Base-by-base conservation (phyloP, 202 grass and related monocot genomes). In the Bolboschoenoplectus hybrid region DNA sequence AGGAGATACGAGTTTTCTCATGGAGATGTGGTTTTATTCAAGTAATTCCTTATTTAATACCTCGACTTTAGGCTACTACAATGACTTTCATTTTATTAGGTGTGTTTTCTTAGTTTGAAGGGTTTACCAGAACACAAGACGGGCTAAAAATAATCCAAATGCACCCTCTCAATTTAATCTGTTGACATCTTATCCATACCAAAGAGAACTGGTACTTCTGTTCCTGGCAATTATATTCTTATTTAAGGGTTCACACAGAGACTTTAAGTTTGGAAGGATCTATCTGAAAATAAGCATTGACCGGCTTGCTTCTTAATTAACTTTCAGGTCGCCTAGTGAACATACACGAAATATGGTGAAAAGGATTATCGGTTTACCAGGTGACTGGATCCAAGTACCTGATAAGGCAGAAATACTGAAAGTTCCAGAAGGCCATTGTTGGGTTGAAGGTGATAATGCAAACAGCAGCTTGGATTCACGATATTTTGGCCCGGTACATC, bases 391-490 rank as follows among this genome's bases (percentile, higher is more conserved):
- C 65, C 89, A 91, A 85, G 66, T 97, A 73, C 92, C 84, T 19
- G 88, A 90, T 68, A 78, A 81, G 26, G 41, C 56, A 44, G 95
- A 93, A 41, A 87, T 95, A 85, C 44, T 85, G 16, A 66, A 88
- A 80, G 88, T 97, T 55, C 92, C 88, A 1, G 67, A 88, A 44
- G 95, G 92, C 2, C 89, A 95, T 88, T 97, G 91, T 81, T 95
- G 92, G 92, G 89, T 97, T 14, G 92, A 97, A 95, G 95, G 95
- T 61, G 95, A 97, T 74, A 95, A 92, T 84, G 60, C 87, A 12
- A 16, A 2, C n/a, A 0, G 16, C 61, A 97, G 91, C 45, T 84
- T 80, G 83, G 95, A 97, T 88, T 97, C 91, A 12, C 80, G 89
- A 85, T 20, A 46, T 26, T 97, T 81, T 73, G 95, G 92, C 66